These are phyloP conservation scores for Tetrapisispora nanseiensis DNA, from an alignment of 805 yeast species.

Conservation along the genomic window DNA sequence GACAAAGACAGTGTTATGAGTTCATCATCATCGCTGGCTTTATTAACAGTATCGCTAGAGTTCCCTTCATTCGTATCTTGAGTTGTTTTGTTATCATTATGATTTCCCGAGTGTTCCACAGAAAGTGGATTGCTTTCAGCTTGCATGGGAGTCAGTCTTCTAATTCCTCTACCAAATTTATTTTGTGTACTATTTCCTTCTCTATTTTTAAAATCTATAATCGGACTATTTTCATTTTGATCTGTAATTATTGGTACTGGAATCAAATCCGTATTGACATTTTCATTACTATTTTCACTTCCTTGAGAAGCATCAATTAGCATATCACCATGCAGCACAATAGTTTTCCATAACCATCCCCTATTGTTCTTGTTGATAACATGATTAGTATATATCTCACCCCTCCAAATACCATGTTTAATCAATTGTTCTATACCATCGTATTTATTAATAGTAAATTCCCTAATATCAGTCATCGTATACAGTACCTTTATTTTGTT, in stretches of 20 bases:
- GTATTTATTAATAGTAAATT: slow-evolving; percentile 13
- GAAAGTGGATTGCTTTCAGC: slow-evolving; percentile 9
- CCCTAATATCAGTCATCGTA: slow-evolving; percentile 2
- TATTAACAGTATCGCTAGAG: no score
- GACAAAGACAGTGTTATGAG: slow-evolving; percentile 7
- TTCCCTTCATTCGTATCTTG: neutral
- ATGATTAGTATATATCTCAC: slow-evolving; percentile 16
- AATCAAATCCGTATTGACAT: slow-evolving; percentile 3
- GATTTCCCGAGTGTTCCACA: no score
- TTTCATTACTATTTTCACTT: slow-evolving; percentile 1
- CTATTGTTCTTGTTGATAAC: slow-evolving; percentile 10
- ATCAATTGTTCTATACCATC: slow-evolving; percentile 20
- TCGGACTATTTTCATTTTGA: slow-evolving; percentile 5
- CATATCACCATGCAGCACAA: slow-evolving; percentile 14
- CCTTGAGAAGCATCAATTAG: slow-evolving; percentile 2
- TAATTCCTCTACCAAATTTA: slow-evolving; percentile 9
- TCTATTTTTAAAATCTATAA: neutral
- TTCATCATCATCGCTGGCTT: slow-evolving; percentile 6
- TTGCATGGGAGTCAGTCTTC: slow-evolving; percentile 19
- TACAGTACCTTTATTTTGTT: no score
- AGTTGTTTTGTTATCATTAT: neutral
- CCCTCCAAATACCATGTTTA: slow-evolving; percentile 25
- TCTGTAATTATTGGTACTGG: slow-evolving; percentile 12
- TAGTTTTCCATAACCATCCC: slow-evolving; percentile 28
- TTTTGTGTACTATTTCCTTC: neutral